phyloP scores from a whole-genome alignment of 148 eudicot genomes.

The Rhododendron kiyosumense region DNA sequence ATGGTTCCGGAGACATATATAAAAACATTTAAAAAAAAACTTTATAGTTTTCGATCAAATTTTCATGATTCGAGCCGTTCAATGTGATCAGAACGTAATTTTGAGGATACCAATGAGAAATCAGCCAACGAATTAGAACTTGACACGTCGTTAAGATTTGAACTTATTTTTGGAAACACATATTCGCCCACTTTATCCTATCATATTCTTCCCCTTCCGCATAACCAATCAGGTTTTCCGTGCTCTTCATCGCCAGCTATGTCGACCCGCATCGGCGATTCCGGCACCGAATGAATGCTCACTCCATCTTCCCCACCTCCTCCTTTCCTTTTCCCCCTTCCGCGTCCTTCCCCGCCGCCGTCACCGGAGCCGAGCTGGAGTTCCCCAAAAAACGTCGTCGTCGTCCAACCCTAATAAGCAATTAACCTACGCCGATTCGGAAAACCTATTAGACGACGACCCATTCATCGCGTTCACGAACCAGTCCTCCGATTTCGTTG shows the following conservation, averaged over 20 bases:
- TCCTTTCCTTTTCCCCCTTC: conserved; percentile 11
- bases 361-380: background rate
- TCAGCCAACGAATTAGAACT: no score
- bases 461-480: conserved; percentile 61
- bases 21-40: no score
- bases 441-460: conserved; percentile 18
- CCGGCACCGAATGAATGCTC: conserved; percentile 65
- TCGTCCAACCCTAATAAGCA: conserved; percentile 63
- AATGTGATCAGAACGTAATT: no score
- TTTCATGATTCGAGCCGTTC: no score
- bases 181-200: no score
- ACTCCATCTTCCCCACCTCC: background rate
- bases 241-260: conserved; percentile 24
- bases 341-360: conserved; percentile 10
- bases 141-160: no score
- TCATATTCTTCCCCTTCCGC: no score
- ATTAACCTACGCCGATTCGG: conserved; percentile 63
- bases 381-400: conserved; percentile 10
- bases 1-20: no score
- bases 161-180: no score
- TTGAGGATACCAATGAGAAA: no score
- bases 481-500: conserved; percentile 67
- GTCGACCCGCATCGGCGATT: conserved; percentile 70
- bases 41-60: no score
- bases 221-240: no score